Evolutionary conservation across 495 filamentous ascomycete genomes (phyloP).

Genomic region (Lasiosphaeria hispida): DNA sequence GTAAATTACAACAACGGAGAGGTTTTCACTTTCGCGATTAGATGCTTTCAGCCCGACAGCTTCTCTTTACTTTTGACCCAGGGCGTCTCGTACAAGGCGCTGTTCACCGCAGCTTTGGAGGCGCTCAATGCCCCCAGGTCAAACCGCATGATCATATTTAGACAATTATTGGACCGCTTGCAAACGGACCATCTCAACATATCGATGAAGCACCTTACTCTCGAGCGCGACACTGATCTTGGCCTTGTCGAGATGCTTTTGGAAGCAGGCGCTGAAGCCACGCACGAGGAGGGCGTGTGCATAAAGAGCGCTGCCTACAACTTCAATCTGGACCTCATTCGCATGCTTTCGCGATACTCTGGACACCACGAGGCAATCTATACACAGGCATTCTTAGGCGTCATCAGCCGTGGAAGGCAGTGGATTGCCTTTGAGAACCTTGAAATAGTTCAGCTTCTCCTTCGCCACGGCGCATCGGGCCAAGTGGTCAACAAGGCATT

Average conservation of each 20-base stretch:
- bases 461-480: conserved; percentile 37
- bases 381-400: conserved; percentile 19
- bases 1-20: conserved; percentile 36
- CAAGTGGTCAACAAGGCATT: conserved; percentile 35
- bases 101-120: conserved; percentile 27
- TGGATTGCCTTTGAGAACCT: conserved; percentile 36
- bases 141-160: conserved; percentile 17
- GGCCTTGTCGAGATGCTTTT: conserved; percentile 22
- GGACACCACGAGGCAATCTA: conserved; percentile 17
- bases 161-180: conserved; percentile 17
- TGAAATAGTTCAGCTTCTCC: conserved; percentile 34
- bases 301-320: conserved; percentile 31
- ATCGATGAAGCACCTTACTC: conserved; percentile 25
- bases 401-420: conserved; percentile 23
- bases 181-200: conserved; percentile 31
- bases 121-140: conserved; percentile 17
- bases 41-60: conserved; percentile 21
- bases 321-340: conserved; percentile 21
- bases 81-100: conserved; percentile 23
- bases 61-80: conserved; percentile 31
- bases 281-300: conserved; percentile 27
- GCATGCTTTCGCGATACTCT: conserved; percentile 19
- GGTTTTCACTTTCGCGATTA: conserved; percentile 29
- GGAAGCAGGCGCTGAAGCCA: conserved; percentile 26
- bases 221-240: conserved; percentile 25